Evolutionary conservation across 1,284 basidiomycete genomes (phyloP), one percentile per base, ranked within the genome.

Genomic region (Malassezia equina): DNA sequence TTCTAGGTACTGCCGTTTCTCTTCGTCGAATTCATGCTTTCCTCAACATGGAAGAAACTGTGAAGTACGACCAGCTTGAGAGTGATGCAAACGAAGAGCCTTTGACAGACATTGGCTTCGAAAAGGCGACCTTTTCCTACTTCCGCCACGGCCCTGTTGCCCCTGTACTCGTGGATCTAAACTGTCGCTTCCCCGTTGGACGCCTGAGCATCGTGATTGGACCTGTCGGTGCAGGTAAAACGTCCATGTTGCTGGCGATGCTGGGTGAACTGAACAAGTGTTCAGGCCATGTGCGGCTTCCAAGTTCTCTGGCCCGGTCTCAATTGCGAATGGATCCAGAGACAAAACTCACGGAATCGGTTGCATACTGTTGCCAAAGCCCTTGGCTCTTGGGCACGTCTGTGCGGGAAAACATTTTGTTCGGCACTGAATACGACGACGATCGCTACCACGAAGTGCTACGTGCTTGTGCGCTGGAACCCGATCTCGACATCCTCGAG

Each of bases 171-270:
- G 7, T 7, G 21, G 28, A 46, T 21, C 28, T 88, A 52, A 76
- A 83, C 61, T 66, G 86, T 43, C 65, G 77, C 2, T 85, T 85
- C 76, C 78, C 79, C 47, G 78, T 75, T 33, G 79, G 80, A 19
- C 6, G 23, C 15, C 76, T 85, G 60, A 84, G 83, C 66, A 69
- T 54, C 1, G 55, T 65, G 4, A 43, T 59, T 8, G 64, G 64
- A 8, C 57, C 56, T 3, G 44, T 62, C 19, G 51, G 47, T 3
- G 36, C 41, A 9, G 62, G 62, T 29, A 65, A 65, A 40, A 47
- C 64, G 11, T 64, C 60, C 7, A 51, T 65, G 19, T 40, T 65
- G 11, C 47, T 56, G 42, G 55, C 62, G 0, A 39, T 63, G 2
- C 49, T 65, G 5, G 64, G 62, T 9, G 64, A 65, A 43, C 19